Evolutionary conservation across 495 filamentous ascomycete genomes (phyloP).

Genomic region (Bryoglossum gracile): DNA sequence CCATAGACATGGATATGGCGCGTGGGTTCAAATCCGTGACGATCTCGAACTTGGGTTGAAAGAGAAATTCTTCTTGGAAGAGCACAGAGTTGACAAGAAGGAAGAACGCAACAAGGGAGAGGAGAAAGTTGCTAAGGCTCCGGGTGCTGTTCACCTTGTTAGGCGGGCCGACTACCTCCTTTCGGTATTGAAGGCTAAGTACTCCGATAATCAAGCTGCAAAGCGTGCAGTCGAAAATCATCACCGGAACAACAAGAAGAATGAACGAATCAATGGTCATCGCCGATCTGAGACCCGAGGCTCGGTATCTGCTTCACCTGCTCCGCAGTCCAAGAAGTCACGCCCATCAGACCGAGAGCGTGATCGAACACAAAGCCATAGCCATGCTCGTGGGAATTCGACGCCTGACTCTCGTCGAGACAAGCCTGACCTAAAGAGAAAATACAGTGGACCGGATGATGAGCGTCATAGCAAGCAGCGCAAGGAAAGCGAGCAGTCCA

Average conservation of each 20-base stretch:
- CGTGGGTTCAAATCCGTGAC: slow-evolving; percentile 88
- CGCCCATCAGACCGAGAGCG: slow-evolving; percentile 24
- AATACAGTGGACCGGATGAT: slow-evolving; percentile 26
- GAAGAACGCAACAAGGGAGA: slow-evolving; percentile 77
- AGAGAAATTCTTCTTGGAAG: slow-evolving; percentile 95
- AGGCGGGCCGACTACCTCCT: slow-evolving; percentile 91
- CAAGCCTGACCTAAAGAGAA: slow-evolving; percentile 30
- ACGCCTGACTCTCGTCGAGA: slow-evolving; percentile 7
- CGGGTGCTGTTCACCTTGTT: slow-evolving; percentile 92
- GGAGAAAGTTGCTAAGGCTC: slow-evolving; percentile 75
- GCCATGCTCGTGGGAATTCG: neutral
- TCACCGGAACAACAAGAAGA: slow-evolving; percentile 76
- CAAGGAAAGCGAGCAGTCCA: slow-evolving; percentile 25
- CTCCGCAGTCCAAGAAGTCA: slow-evolving; percentile 36
- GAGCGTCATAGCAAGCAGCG: slow-evolving; percentile 25
- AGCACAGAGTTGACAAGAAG: slow-evolving; percentile 96
- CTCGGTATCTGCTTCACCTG: slow-evolving; percentile 54
- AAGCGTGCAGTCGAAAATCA: slow-evolving; percentile 81
- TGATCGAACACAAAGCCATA: slow-evolving; percentile 22
- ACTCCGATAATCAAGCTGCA: slow-evolving; percentile 63
- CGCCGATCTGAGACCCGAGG: slow-evolving; percentile 41
- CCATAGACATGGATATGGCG: slow-evolving; percentile 84
- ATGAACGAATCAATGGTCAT: slow-evolving; percentile 40
- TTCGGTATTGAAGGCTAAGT: slow-evolving; percentile 74
- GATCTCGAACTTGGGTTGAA: slow-evolving; percentile 78